These are phyloP conservation scores for Colletotrichum siamense DNA, from an alignment of 2,329 filamentous ascomycete genomes.

Conservation along the genomic window DNA sequence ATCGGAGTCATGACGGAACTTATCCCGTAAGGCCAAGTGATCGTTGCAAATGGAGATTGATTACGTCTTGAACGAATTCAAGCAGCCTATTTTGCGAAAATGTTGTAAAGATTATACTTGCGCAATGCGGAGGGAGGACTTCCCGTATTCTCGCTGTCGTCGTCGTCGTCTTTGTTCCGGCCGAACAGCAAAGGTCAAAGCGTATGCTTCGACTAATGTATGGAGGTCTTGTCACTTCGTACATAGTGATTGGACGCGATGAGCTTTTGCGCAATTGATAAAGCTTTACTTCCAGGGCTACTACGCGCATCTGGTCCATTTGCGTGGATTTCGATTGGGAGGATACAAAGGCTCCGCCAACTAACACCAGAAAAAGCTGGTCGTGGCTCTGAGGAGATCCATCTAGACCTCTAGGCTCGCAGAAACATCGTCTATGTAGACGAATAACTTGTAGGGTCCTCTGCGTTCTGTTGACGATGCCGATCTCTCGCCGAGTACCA, in stretches of 20 bases:
- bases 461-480: not conserved
- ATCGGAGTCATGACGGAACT: not conserved
- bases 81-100: not conserved
- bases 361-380: not conserved
- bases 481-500: not conserved
- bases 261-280: not conserved
- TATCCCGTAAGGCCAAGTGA: not conserved
- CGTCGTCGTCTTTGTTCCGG: not conserved
- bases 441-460: not conserved
- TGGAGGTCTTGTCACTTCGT: not conserved
- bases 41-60: not conserved
- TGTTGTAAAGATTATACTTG: not conserved
- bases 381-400: too few relatives aligned
- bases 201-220: not conserved
- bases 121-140: not conserved
- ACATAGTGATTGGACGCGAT: not conserved
- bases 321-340: not conserved
- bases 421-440: not conserved
- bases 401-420: not conserved
- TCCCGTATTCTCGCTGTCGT: not conserved
- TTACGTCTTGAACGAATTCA: not conserved
- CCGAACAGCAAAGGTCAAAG: not conserved
- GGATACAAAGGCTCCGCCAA: not conserved
- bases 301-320: not conserved
- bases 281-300: not conserved